These are phyloP conservation scores for Prunus padus DNA, from an alignment of 306 rosid species.

Conservation along the genomic window DNA sequence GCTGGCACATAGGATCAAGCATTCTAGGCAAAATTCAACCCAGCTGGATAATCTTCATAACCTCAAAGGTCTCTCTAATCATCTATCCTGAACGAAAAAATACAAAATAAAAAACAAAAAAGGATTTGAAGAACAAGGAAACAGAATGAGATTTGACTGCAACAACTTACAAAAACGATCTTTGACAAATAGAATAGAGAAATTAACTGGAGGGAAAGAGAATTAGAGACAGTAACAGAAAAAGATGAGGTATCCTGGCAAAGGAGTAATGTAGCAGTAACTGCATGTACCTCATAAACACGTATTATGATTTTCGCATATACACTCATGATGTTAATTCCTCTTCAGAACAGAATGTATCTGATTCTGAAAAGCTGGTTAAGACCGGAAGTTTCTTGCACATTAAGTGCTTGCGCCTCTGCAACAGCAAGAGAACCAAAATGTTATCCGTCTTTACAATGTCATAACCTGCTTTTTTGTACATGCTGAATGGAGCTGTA, in stretches of 20 bases:
- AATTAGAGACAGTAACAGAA: not conserved
- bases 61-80: not conserved
- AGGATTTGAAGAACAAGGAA: slow-evolving; percentile 19
- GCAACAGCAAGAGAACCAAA: slow-evolving; percentile 67
- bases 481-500: slow-evolving; percentile 82
- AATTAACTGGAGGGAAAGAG: not conserved
- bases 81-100: slow-evolving; percentile 31
- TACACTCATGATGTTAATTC: slow-evolving; percentile 31
- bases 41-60: slow-evolving; percentile 25
- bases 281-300: slow-evolving; percentile 36
- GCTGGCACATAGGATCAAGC: slow-evolving; percentile 20
- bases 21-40: slow-evolving; percentile 27
- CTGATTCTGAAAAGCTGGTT: slow-evolving; percentile 41
- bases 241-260: not conserved
- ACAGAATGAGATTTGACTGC: slow-evolving; percentile 1
- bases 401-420: slow-evolving; percentile 95
- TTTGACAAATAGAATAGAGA: not conserved
- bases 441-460: slow-evolving; percentile 69
- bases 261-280: not conserved
- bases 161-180: not conserved
- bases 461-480: slow-evolving; percentile 70
- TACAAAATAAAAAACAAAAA: slow-evolving; percentile 8
- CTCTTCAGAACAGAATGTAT: slow-evolving; percentile 34
- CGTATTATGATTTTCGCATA: slow-evolving; percentile 18
- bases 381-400: slow-evolving; percentile 62